phyloP scores from a whole-genome alignment of 805 yeast genomes.

The Starmera quercuum region DNA sequence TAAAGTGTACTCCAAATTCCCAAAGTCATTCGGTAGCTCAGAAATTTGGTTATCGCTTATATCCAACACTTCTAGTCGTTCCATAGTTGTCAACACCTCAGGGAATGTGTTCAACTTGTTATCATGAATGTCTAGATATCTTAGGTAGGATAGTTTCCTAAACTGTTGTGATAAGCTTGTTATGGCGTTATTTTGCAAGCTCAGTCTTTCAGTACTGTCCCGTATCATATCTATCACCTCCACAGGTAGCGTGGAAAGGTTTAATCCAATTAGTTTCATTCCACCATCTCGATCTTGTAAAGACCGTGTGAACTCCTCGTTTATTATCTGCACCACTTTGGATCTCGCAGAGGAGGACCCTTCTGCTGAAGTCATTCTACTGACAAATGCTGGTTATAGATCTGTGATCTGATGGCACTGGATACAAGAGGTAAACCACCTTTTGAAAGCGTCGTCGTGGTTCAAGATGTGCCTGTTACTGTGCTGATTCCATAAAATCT shows the following conservation, averaged over 20 bases:
- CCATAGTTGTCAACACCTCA: slow-evolving; percentile 25
- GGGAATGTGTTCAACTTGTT: slow-evolving; percentile 54
- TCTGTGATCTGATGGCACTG: too few species aligned
- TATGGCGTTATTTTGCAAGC: slow-evolving; percentile 45
- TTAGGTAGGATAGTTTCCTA: slow-evolving; percentile 33
- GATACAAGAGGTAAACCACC: too few species aligned
- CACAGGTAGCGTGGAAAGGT: slow-evolving; percentile 29
- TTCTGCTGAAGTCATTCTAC: too few species aligned
- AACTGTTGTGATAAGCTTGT: slow-evolving; percentile 40
- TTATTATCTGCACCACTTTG: slow-evolving; percentile 4
- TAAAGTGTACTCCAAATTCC: slow-evolving; percentile 33
- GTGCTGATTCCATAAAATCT: too few species aligned
- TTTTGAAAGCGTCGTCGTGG: too few species aligned
- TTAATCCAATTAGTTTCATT: slow-evolving; percentile 31
- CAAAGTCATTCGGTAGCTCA: slow-evolving; percentile 37
- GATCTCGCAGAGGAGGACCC: too few species aligned
- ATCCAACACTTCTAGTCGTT: slow-evolving; percentile 56
- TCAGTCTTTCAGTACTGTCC: slow-evolving; percentile 38
- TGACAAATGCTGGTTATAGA: too few species aligned
- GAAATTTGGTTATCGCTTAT: slow-evolving; percentile 48
- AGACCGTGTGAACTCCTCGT: slow-evolving; percentile 16
- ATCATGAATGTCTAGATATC: slow-evolving; percentile 59
- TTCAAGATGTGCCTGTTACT: too few species aligned
- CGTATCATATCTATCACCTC: slow-evolving; percentile 29
- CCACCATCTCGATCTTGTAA: slow-evolving; percentile 16